Base-by-base conservation (phyloP, 208 protist species). In the Trichomonas tenax region DNA sequence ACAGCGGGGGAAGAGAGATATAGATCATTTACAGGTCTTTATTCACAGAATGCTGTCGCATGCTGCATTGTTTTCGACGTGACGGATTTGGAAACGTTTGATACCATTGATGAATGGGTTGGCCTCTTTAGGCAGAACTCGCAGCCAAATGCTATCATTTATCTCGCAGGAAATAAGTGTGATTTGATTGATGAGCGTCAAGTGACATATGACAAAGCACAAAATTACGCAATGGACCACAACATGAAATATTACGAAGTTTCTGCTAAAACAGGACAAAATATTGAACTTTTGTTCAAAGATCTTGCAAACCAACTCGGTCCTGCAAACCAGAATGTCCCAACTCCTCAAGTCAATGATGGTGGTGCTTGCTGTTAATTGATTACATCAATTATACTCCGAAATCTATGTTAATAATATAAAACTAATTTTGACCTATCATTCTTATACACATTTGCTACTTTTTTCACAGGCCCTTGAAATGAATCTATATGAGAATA, bases 1-100 rank as follows among this genome's bases (percentile, higher is more conserved):
- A 93, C 86, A 51, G 86, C 86, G 4, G 86, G 86, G 9, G 86
- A 96, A 96, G 93, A 96, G n/a, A 72, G 93, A 44, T 96, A 82
- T 82, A 45, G 49, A 44, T 51, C 93, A 46, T 82, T 96, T 82
- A 96, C 49, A 10, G 46, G 49, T 34, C 41, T 81, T 82, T 96
- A 96, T 45, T 96, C 46, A n/a, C 45, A 49, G 48, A 38, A 34
- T 31, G 14, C 93, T 46, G 15, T 17, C 4, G 93, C 49, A 41
- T 36, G 46, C n/a, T 44, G 63, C 14, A 82, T 96, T 82, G 93
- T 96, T 46, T 96, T 82, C 31, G 93, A 96, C 45, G 34, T 96
- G 0, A 96, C 93, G 21, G 51, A 96, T 34, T 14, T 10, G 34
- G 40, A 31, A n/a, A 41, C 93, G 1, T 96, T 96, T 45, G 93